Evolutionary conservation across 495 filamentous ascomycete genomes (phyloP), one percentile per base, ranked within the genome.

Genomic region (Tuber microsphaerosporum): DNA sequence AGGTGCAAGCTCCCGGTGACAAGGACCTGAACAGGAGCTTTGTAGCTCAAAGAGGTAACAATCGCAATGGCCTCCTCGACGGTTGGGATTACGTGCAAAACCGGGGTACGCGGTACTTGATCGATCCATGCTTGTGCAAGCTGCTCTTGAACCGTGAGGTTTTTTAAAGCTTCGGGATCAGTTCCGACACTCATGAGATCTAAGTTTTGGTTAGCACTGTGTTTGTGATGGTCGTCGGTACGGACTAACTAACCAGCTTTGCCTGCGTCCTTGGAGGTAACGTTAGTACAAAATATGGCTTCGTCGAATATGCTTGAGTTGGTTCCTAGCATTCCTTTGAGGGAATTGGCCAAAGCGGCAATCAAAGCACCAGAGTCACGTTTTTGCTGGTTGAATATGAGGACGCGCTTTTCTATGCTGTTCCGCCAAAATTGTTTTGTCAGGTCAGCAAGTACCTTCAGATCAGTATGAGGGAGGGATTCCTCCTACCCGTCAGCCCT

Each of bases 341-440:
- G 70, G n/a, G 80, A 77, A 41, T 20, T 17, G 31, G 71, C 72
- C 1, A 92, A 84, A 0, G 89, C 86, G 6, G 85, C 83, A 46
- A 88, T 82, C 45, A 98, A 87, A 1, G 89, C 90, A 31, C 39
- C 87, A 84, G 76, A 75, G 51, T 79, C 77, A 26, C 94, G 90
- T 17, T 91, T 93, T 82, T 97, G 94, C 81, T 99, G 95, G 84
- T 99, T 99, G 88, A 98, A 99, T 71, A 99, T 89, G 73, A 99
- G 85, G 72, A 94, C 89, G n/a, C 90, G 87, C 16, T 83, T 83
- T 0, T 85, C 84, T 8, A 48, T 51, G 48, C 51, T 69, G 42
- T 8, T 39, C 14, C 69, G 56, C 12, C n/a, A 31, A 31, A 31
- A 6, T 51, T 2, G 34, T 48, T 12, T 26, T 65, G 20, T 75